Evolutionary conservation across 2,329 filamentous ascomycete species (phyloP), one percentile per base, ranked within the genome.

Genomic region (Penicillium sp.): DNA sequence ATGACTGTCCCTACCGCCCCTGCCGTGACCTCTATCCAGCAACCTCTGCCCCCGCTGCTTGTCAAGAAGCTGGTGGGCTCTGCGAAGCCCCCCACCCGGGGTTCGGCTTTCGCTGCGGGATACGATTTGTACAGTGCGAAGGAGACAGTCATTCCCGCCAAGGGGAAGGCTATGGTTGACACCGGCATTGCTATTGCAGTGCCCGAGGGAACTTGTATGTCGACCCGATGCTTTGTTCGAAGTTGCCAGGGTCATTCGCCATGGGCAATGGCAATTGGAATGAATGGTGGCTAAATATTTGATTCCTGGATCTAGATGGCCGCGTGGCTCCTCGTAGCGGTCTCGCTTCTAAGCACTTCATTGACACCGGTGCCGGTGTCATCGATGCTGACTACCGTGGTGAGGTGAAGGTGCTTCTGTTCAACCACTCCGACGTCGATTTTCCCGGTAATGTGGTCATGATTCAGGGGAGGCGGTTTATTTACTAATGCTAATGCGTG

Each of bases 311-410:
- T 35, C 47, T 39, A 92, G 89, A 97, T 68, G 92, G 92, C 59
- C 86, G 91, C 50, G 83, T 95, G 47, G 91, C 91, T 3, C 91
- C 91, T 8, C 87, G 91, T 57, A 93, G 88, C n/a, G 90, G 90
- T 42, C 84, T 95, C 31, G 92, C 92, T 2, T 79, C 84, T 53
- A 98, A 98, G 77, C 84, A 97, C 75, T 93, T 91, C 74, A 97
- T 98, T 69, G 90, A 96, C 71, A 93, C 88, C 0, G 90, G 95
- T 55, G 93, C 93, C 0, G 93, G 93, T 47, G 93, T 98, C 57
- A 97, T 98, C 63, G 93, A 98, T 71, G 91, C 92, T 29, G 93
- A 98, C 73, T 98, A 98, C 77, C 82, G 93, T 31, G 93, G 93
- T 18, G 88, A 88, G 60, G 86, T 98, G 64, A 95, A 95, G 78